phyloP scores from a whole-genome alignment of 495 filamentous ascomycete species.

The Aspergillus olivimuriae region DNA sequence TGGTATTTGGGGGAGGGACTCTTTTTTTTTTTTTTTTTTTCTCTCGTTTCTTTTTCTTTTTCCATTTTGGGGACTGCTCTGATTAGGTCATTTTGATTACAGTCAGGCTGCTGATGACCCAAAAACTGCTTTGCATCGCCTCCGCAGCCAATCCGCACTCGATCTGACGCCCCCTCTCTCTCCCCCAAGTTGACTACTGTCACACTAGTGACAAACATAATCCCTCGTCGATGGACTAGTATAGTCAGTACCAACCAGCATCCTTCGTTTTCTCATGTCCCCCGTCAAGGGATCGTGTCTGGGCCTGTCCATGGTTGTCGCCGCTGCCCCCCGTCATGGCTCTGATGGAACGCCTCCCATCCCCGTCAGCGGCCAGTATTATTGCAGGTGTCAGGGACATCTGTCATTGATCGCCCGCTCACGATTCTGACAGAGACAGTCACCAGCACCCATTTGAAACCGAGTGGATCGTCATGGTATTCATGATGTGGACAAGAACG shows the following conservation, averaged over 20 bases:
- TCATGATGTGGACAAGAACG: too few species aligned
- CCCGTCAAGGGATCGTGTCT: too few species aligned
- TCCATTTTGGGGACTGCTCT: neutral
- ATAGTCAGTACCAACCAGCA: conserved; percentile 8
- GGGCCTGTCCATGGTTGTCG: too few species aligned
- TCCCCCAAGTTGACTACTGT: conserved; percentile 18
- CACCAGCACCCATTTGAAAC: too few species aligned
- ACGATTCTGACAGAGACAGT: too few species aligned
- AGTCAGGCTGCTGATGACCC: neutral
- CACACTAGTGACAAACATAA: conserved; percentile 26
- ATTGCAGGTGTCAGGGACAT: too few species aligned
- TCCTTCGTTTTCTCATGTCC: neutral
- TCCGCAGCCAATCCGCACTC: conserved; percentile 10
- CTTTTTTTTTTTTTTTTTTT: conserved; percentile 1
- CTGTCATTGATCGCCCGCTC: too few species aligned
- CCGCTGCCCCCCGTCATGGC: too few species aligned
- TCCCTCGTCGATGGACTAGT: conserved; percentile 14
- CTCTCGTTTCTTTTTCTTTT: neutral
- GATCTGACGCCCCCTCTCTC: conserved; percentile 8
- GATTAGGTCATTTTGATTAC: conserved; percentile 5
- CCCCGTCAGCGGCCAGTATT: too few species aligned
- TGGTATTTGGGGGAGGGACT: too few species aligned
- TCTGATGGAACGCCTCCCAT: neutral
- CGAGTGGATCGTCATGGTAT: too few species aligned
- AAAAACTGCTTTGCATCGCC: neutral